Evolutionary conservation across 2,329 filamentous ascomycete species (phyloP), one percentile per base, ranked within the genome.

Genomic region (Phaeosphaeria sp.): DNA sequence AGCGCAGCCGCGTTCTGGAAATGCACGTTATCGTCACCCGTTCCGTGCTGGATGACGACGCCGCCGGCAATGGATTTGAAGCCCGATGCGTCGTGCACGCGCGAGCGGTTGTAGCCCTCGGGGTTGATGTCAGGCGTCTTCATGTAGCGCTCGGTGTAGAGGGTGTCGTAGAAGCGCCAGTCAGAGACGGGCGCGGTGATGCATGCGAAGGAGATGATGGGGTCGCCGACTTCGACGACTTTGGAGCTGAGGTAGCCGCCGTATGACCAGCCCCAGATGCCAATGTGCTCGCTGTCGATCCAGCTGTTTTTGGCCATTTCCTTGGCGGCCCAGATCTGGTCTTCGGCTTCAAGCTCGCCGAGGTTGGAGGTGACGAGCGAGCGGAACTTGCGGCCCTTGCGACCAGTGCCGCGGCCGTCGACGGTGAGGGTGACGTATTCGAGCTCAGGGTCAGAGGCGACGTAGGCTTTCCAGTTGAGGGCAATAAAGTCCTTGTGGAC

Each of bases 71-170:
- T 81, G 51, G 84, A 84, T 76, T 86, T 85, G 80, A 91, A 91
- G 0, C 89, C 88, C 0, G 79, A 78, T 0, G 81, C 73, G 3
- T 86, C 80, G 56, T 83, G 82, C 1, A 91, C 86, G 0, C 87
- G 87, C 0, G 85, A 86, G 51, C 80, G 79, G 56, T 84, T 83
- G 76, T 91, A 91, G 27, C 87, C 88, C 0, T 75, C 84, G 0
- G 76, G 77, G 67, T 91, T 91, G 42, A 77, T 75, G 2, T 78
- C 76, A 1, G 83, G 80, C 1, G 81, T 85, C 76, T 90, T 89
- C 88, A 91, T 91, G 77, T 89, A 91, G 39, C 89, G 83, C 74
- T 91, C 89, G 0, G 89, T 90, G 72, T 90, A 91, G 80, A 91
- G 85, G 54, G 82, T 84, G 73, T 91, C 88, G 74, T 91, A 91